phyloP scores from a whole-genome alignment of 2,329 filamentous ascomycete genomes.

The Exophiala lecanii-corni region DNA sequence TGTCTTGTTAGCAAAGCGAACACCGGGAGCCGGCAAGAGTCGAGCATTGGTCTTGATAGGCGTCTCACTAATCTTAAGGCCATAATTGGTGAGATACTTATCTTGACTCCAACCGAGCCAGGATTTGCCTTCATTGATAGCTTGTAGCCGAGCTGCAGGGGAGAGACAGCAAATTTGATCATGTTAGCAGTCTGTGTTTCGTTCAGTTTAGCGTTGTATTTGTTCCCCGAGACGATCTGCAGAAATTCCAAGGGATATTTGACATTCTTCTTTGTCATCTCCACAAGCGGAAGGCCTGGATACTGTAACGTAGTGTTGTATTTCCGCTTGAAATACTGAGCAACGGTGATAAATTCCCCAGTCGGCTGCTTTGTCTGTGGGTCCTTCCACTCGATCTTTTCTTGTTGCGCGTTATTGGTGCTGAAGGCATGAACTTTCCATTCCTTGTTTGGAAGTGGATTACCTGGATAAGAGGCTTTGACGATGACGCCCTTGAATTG shows the following conservation, averaged over 20 bases:
- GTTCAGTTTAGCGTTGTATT: constrained; percentile 55
- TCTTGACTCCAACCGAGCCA: constrained; percentile 67
- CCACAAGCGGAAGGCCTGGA: constrained; percentile 51
- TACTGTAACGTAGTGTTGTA: constrained; percentile 47
- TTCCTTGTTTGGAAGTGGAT: constrained; percentile 33
- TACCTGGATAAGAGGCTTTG: constrained; percentile 33
- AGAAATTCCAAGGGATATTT: constrained; percentile 56
- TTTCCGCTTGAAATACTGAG: constrained; percentile 50
- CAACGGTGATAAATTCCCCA: constrained; percentile 52
- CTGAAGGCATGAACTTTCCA: constrained; percentile 51
- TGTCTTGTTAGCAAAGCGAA: constrained; percentile 57
- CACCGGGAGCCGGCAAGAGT: constrained; percentile 64
- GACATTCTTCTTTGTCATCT: constrained; percentile 53
- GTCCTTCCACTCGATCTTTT: constrained; percentile 41
- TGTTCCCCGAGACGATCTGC: constrained; percentile 50
- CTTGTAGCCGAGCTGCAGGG: constrained; percentile 63
- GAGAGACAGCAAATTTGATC: constrained; percentile 89
- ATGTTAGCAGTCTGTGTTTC: constrained; percentile 69
- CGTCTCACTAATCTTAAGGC: constrained; percentile 60
- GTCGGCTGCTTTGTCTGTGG: constrained; percentile 38
- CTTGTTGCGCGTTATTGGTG: constrained; percentile 38
- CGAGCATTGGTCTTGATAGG: constrained; percentile 67
- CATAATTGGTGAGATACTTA: constrained; percentile 66
- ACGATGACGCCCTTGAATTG: constrained; percentile 36
- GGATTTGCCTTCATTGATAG: constrained; percentile 64